Evolutionary conservation across 164 flowering plant species (phyloP).

Genomic region (Stephania cephalantha): DNA sequence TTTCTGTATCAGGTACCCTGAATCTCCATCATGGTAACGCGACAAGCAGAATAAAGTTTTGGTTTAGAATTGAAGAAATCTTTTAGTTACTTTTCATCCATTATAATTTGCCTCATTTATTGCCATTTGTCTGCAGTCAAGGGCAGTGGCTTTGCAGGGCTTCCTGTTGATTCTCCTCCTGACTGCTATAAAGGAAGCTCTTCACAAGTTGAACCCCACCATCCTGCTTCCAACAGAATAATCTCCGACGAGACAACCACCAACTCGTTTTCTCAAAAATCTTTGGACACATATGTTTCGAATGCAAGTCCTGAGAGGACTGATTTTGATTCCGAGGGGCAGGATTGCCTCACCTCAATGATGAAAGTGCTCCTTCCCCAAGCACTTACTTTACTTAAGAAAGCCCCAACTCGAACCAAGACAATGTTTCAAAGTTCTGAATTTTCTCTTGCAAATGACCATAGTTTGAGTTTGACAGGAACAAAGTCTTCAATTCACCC

Average conservation of each 20-base stretch:
- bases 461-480: constrained; percentile 1
- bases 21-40: constrained; percentile 47
- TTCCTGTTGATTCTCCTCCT: constrained; percentile 21
- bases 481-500: constrained; percentile 12
- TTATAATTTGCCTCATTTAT: not conserved
- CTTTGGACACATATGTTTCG: constrained; percentile 23
- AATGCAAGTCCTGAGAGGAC: constrained; percentile 39
- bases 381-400: constrained; percentile 77
- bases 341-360: constrained; percentile 72
- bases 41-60: not conserved
- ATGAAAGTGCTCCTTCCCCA: constrained; percentile 83
- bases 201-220: constrained; percentile 17
- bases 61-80: not conserved
- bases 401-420: constrained; percentile 39
- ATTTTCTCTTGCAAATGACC: constrained; percentile 11
- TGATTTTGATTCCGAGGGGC: constrained; percentile 62
- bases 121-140: not conserved
- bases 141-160: constrained; percentile 24
- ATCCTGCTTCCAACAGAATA: constrained; percentile 12
- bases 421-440: constrained; percentile 13
- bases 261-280: constrained; percentile 37
- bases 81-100: no score
- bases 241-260: constrained; percentile 24
- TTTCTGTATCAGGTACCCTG: constrained; percentile 53
- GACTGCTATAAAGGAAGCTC: constrained; percentile 15